Evolutionary conservation across 805 yeast genomes (phyloP), one percentile per base, ranked within the genome.

Genomic region (Nakazawaea laoshanensis): DNA sequence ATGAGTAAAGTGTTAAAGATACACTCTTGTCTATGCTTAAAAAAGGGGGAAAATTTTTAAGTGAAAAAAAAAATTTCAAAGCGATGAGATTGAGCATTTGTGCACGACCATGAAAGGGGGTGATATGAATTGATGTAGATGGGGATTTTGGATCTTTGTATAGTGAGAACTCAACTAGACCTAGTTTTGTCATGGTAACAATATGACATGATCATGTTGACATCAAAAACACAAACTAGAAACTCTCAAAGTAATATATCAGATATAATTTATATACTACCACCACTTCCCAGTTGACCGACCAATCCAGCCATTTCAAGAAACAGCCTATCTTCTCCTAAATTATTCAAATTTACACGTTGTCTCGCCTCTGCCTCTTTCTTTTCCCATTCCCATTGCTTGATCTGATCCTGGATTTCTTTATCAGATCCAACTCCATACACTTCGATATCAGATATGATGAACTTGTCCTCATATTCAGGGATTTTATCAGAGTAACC

Each of bases 301-400:
- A 70, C 65, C 27, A 73, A 48, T 0, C 79, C 79, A 0, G 85
- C 96, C 85, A 88, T 69, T 44, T 87, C 96, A 41, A 88, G 57
- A 30, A 88, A 61, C 1, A 95, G 94, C 36, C 86, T 57, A 33
- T 86, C 95, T 45, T 88, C 96, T 2, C 83, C 82, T 43, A 81
- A 49, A 36, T 68, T 70, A 33, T 69, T 65, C 20, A 77, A 43
- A 47, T 87, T 85, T 3, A 87, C 70, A 19, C 71, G 65, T 45
- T 79, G 81, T 33, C 96, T 63, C 23, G 86, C 77, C 44, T 75
- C 70, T 0, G 94, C 94, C 50, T 86, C 95, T 30, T 74, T 63
- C 48, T 79, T 81, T 49, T 89, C 96, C 96, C 96, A 87, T 45
- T 79, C 87, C 92, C 95, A 82, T 39, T 70, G 70, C 45, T 70